A percentile compares a stretch with the other conserved stretches of the same genome.
Evolutionary conservation across 306 rosid genomes (phyloP).

Genomic region (Medicago lupulina): DNA sequence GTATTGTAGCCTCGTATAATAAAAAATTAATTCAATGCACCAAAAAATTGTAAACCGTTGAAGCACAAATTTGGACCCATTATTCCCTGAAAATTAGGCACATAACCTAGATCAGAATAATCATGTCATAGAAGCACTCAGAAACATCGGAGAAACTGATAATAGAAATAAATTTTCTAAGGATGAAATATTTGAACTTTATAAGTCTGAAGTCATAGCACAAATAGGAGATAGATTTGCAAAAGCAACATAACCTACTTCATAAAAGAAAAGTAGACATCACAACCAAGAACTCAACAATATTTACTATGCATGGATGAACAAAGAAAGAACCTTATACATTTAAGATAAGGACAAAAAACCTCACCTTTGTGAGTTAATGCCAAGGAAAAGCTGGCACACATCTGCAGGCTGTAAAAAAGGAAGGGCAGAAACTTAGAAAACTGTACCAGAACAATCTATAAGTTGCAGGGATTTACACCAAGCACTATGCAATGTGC

Average conservation of each 20-base stretch:
- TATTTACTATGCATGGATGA: constrained; percentile 6
- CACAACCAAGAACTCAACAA: neutral
- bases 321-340: neutral
- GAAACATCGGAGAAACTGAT: constrained; percentile 8
- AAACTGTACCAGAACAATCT: constrained; percentile 18
- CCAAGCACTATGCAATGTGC: constrained; percentile 1
- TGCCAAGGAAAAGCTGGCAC: constrained; percentile 27
- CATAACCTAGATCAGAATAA: constrained; percentile 32
- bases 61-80: constrained; percentile 18
- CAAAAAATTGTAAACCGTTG: constrained; percentile 20
- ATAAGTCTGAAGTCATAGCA: neutral
- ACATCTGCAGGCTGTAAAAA: constrained; percentile 16
- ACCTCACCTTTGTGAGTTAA: constrained; percentile 10
- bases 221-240: neutral
- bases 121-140: neutral
- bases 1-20: neutral
- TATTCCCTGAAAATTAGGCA: constrained; percentile 23
- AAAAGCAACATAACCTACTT: constrained; percentile 8
- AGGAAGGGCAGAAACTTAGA: constrained; percentile 30
- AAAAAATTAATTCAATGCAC: constrained; percentile 25
- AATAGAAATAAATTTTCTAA: neutral
- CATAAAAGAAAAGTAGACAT: neutral
- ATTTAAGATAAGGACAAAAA: constrained; percentile 19
- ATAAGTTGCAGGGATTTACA: constrained; percentile 2
- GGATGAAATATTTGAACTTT: constrained; percentile 26